These are phyloP conservation scores for Skeletonema menzelii DNA, from an alignment of 108 stramenopile genomes.

Conservation along the genomic window DNA sequence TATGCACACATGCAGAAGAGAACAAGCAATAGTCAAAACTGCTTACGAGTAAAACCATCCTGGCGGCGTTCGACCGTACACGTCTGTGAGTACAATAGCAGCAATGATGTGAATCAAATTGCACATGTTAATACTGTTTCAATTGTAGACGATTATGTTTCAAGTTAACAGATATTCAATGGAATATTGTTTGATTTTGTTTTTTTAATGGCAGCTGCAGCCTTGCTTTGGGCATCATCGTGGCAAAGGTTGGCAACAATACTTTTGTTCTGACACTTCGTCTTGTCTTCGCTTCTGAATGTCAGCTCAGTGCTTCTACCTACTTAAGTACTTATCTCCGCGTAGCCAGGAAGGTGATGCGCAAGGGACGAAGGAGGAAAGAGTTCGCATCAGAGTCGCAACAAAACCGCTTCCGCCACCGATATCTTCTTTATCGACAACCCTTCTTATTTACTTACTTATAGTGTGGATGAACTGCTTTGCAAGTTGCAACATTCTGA, in stretches of 20 bases:
- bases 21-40: not conserved
- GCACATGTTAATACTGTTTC: not conserved
- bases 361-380: too few relatives aligned
- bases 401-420: too few relatives aligned
- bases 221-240: not conserved
- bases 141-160: not conserved
- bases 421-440: too few relatives aligned
- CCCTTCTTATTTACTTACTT: too few relatives aligned
- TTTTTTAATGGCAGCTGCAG: not conserved
- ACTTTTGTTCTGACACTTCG: not conserved
- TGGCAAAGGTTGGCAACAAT: not conserved
- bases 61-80: not conserved
- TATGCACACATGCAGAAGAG: not conserved
- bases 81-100: not conserved
- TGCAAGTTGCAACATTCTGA: too few relatives aligned
- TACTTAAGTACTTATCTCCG: too few relatives aligned
- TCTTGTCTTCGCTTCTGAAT: too few relatives aligned
- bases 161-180: not conserved
- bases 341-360: too few relatives aligned
- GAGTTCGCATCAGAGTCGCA: too few relatives aligned
- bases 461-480: too few relatives aligned
- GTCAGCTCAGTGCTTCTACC: too few relatives aligned
- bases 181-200: not conserved
- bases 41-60: conserved; percentile 1
- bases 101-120: not conserved